Base-by-base conservation (phyloP, 345 rosid genomes). In the Eucalyptus decipiens region DNA sequence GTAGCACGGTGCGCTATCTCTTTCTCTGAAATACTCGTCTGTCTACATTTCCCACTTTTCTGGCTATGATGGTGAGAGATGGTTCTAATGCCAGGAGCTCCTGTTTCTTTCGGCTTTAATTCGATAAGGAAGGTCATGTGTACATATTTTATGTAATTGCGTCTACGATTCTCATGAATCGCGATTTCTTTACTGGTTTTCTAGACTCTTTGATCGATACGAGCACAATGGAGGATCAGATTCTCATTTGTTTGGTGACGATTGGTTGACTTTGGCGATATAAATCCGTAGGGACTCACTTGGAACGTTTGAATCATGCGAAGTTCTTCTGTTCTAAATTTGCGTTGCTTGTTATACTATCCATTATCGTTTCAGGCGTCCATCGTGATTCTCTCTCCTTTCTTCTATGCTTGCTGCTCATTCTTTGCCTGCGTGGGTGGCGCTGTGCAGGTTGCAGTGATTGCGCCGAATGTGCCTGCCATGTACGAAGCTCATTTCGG, bases 391-490 rank as follows among this genome's bases (percentile, higher is more conserved):
- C 47, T 8, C 19, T 83, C 81, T 42, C 21, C 60, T 9, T 62
- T 28, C 88, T 43, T 28, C 52, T 67, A 54, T 62, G 86, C 60
- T 54, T 81, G 8, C 26, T 88, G 52, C 30, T 43, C 47, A 56
- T 49, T 52, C 51, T 87, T 87, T n/a, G 49, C 32, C 40, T 42
- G 30, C 14, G 10, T 60, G 60, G 81, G 40, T 47, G 65, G 72
- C 85, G 42, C 51, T 91, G 87, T 21, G 87, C 96, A 97, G 98
- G 98, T 97, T 58, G 97, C 98, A 26, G 58, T 94, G 80, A 94
- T 98, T 42, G 98, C 99, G 37, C 99, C 99, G 11, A 97, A 98
- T 92, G 45, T 94, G 48, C 99, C 99, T 58, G 97, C 99, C 28
- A 90, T 93, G 88, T 98, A 92, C 50, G 99, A 98, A 95, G 95